A percentile compares a stretch with the other conserved stretches of the same genome.
phyloP scores from a whole-genome alignment of 2,329 filamentous ascomycete species.

The Hymenotorrendiella dingleyae region DNA sequence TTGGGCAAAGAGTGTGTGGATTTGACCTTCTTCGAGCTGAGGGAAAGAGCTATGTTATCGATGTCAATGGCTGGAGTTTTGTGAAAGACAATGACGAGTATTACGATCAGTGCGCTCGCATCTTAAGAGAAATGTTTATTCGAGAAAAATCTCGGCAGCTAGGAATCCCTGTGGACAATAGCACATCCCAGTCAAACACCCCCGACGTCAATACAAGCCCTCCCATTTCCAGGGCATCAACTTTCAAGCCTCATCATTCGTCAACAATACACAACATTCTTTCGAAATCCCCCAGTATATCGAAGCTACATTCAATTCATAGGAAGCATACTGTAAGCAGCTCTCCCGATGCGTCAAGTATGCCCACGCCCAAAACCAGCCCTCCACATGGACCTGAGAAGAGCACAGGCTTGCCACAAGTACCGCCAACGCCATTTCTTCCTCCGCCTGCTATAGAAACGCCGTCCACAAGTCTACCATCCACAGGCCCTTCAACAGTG shows the following conservation, averaged over 20 bases:
- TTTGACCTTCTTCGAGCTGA: constrained; percentile 88
- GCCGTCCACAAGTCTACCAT: constrained; percentile 13
- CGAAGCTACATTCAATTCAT: constrained; percentile 44
- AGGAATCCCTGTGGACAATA: constrained; percentile 36
- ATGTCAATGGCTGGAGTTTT: constrained; percentile 99
- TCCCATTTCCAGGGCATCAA: constrained; percentile 17
- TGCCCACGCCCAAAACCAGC: constrained; percentile 24
- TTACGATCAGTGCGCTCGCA: constrained; percentile 84
- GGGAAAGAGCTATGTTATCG: constrained; percentile 92
- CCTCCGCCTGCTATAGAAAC: constrained; percentile 23
- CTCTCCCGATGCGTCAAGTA: constrained; percentile 38
- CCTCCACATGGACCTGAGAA: constrained; percentile 22
- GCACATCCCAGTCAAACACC: constrained; percentile 12
- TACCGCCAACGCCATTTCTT: constrained; percentile 22
- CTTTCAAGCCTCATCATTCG: constrained; percentile 39
- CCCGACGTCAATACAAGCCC: constrained; percentile 16
- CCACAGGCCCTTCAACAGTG: constrained; percentile 18
- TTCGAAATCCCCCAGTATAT: constrained; percentile 56
- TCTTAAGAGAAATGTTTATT: constrained; percentile 82
- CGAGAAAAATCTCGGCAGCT: constrained; percentile 63
- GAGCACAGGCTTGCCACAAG: constrained; percentile 15
- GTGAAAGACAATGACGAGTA: constrained; percentile 99
- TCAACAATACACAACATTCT: constrained; percentile 52
- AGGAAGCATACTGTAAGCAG: constrained; percentile 35
- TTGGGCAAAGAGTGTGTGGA: constrained; percentile 91